Conservation (phyloP, 2,329 filamentous ascomycete species). For the Aspergillus carbonarius region DNA sequence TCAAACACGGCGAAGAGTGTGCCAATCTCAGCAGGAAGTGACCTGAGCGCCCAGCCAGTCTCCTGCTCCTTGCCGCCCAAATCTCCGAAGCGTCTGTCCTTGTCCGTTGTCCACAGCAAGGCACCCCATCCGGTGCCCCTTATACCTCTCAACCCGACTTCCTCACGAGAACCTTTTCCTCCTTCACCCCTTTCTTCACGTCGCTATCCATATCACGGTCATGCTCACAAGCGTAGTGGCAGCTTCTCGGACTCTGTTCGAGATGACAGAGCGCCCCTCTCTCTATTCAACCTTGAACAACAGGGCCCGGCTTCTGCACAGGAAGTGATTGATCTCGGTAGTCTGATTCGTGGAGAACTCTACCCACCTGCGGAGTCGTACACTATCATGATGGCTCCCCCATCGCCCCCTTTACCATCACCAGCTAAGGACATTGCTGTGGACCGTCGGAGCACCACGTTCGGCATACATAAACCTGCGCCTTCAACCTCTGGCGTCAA, state of each 20-base stretch:
- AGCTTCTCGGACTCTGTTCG: constrained; percentile 83
- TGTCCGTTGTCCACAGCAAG: constrained; percentile 32
- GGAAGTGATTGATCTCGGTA: constrained; percentile 70
- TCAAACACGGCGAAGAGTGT: constrained; percentile 36
- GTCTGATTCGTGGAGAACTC: constrained; percentile 81
- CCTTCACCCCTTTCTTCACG: constrained; percentile 30
- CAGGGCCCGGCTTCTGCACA: constrained; percentile 51
- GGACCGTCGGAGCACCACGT: constrained; percentile 32
- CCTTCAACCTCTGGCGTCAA: constrained; percentile 67
- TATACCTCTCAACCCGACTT: constrained; percentile 29
- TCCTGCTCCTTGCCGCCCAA: constrained; percentile 61
- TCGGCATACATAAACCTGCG: constrained; percentile 27
- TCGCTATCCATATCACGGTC: constrained; percentile 51
- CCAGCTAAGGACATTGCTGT: constrained; percentile 24
- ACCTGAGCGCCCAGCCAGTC: constrained; percentile 56
- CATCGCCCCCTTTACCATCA: constrained; percentile 43
- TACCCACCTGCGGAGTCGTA: constrained; percentile 80
- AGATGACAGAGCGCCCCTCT: constrained; percentile 60
- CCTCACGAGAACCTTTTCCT: constrained; percentile 29
- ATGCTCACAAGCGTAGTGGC: constrained; percentile 75
- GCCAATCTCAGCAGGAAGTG: constrained; percentile 41
- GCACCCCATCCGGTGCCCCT: constrained; percentile 46
- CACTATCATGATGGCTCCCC: constrained; percentile 64
- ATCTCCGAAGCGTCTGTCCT: constrained; percentile 40
- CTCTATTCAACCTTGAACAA: constrained; percentile 46